Percentiles rank a stretch among this genome's conserved stretches.
Conservation (phyloP, 2,329 filamentous ascomycete genomes). For the Colletotrichum navitas region DNA sequence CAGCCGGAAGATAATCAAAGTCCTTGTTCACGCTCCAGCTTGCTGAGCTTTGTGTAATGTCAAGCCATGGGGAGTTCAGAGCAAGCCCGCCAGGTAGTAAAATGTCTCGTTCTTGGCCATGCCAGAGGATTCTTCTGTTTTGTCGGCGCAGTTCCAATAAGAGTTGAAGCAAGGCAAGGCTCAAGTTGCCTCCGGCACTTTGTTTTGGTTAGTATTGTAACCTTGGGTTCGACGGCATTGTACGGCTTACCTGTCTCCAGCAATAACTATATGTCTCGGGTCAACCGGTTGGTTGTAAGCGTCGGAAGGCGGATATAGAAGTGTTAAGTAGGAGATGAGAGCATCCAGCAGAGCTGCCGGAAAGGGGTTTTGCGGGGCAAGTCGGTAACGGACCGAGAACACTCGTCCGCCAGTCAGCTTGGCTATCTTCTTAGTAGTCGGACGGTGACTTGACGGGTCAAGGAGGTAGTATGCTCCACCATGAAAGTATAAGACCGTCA, state of each 20-base stretch:
- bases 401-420: conserved; percentile 75
- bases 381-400: conserved; percentile 79
- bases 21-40: conserved; percentile 63
- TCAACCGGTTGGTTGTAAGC: conserved; percentile 75
- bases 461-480: conserved; percentile 81
- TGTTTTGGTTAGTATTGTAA: conserved; percentile 2
- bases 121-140: conserved; percentile 66
- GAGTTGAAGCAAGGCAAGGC: conserved; percentile 75
- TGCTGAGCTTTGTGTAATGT: conserved; percentile 74
- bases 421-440: conserved; percentile 70
- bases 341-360: conserved; percentile 81
- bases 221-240: background rate
- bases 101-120: conserved; percentile 68
- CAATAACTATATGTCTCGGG: conserved; percentile 76
- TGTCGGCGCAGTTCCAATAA: conserved; percentile 71
- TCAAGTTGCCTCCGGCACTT: conserved; percentile 80
- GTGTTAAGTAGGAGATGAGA: conserved; percentile 77
- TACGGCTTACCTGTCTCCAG: conserved; percentile 71
- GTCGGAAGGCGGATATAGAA: conserved; percentile 78
- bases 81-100: conserved; percentile 76
- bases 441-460: conserved; percentile 77
- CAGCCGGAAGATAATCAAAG: conserved; percentile 75
- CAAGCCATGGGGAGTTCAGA: conserved; percentile 77
- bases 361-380: conserved; percentile 81
- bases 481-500: conserved; percentile 80